phyloP scores from a whole-genome alignment of 2,329 filamentous ascomycete genomes.

The Lasiodiplodia sp. region DNA sequence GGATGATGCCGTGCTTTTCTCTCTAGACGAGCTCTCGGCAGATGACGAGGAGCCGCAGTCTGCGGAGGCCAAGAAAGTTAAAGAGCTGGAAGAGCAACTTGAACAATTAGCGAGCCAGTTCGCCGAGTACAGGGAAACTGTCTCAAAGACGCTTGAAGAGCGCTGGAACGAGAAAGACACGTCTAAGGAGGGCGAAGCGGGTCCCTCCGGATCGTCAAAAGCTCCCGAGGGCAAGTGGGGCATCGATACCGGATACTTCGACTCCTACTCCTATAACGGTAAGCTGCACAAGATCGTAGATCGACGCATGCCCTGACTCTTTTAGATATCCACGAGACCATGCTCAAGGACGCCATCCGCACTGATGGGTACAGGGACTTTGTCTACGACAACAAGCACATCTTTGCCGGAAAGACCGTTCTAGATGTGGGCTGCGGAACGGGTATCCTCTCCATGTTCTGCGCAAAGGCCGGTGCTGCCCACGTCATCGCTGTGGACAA shows the following conservation, averaged over 20 bases:
- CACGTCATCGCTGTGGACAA: slow-evolving; percentile 92
- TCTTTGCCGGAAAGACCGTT: slow-evolving; percentile 86
- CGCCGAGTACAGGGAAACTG: slow-evolving; percentile 48
- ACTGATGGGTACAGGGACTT: slow-evolving; percentile 95
- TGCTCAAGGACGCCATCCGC: slow-evolving; percentile 88
- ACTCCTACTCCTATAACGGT: slow-evolving; percentile 74
- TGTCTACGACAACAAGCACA: slow-evolving; percentile 87
- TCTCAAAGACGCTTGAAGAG: slow-evolving; percentile 26
- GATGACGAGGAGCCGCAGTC: slow-evolving; percentile 33
- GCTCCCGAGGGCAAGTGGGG: slow-evolving; percentile 53
- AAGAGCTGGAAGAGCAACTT: slow-evolving; percentile 31
- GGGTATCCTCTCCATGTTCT: slow-evolving; percentile 93
- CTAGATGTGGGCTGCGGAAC: slow-evolving; percentile 87
- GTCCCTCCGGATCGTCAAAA: slow-evolving; percentile 32
- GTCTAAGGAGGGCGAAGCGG: slow-evolving; percentile 40
- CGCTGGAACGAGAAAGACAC: slow-evolving; percentile 48
- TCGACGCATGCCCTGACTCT: background rate
- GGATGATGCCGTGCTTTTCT: slow-evolving; percentile 88
- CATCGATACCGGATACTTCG: slow-evolving; percentile 66
- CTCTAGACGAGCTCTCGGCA: slow-evolving; percentile 74
- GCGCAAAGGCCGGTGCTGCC: slow-evolving; percentile 85
- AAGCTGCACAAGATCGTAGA: slow-evolving; percentile 35
- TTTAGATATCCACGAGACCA: slow-evolving; percentile 88
- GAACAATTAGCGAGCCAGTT: slow-evolving; percentile 49
- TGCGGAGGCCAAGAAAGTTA: slow-evolving; percentile 32